Percentiles rank a stretch among this genome's conserved stretches.
Conservation (phyloP, 495 filamentous ascomycete species). For the Aspergillus haitiensis region DNA sequence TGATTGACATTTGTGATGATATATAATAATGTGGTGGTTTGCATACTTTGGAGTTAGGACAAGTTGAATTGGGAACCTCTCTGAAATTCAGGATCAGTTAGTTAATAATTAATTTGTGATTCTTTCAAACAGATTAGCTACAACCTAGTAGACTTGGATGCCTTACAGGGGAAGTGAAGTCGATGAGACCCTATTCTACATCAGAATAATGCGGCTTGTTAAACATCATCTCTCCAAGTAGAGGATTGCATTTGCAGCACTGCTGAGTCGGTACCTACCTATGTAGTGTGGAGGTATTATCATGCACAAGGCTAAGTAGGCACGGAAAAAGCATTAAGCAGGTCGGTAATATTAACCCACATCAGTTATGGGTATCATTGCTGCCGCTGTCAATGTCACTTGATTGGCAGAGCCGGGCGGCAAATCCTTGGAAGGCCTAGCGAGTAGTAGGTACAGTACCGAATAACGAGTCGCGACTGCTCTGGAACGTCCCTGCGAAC, state of each 20-base stretch:
- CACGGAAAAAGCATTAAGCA: no score
- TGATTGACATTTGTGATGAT: background rate
- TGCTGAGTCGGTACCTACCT: no score
- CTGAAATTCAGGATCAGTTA: conserved; percentile 2
- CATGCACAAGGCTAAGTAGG: no score
- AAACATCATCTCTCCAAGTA: background rate
- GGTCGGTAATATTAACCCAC: no score
- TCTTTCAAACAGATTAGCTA: conserved; percentile 1
- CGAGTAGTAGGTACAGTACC: no score
- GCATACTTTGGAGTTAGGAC: conserved; percentile 1
- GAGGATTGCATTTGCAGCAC: background rate
- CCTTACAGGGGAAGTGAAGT: conserved; percentile 1
- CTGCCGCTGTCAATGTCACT: no score
- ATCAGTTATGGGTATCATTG: no score
- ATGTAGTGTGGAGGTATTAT: no score
- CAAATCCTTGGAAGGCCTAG: background rate
- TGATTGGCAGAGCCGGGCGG: background rate
- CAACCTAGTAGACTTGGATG: background rate
- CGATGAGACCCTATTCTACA: background rate
- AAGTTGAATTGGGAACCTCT: background rate
- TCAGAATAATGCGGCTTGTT: background rate
- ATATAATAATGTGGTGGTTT: conserved; percentile 7
- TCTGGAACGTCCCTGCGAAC: conserved; percentile 1
- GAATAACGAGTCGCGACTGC: background rate
- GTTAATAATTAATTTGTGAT: conserved; percentile 5